Conservation (phyloP, 768 basidiomycete species). For the Suillus discolor region DNA sequence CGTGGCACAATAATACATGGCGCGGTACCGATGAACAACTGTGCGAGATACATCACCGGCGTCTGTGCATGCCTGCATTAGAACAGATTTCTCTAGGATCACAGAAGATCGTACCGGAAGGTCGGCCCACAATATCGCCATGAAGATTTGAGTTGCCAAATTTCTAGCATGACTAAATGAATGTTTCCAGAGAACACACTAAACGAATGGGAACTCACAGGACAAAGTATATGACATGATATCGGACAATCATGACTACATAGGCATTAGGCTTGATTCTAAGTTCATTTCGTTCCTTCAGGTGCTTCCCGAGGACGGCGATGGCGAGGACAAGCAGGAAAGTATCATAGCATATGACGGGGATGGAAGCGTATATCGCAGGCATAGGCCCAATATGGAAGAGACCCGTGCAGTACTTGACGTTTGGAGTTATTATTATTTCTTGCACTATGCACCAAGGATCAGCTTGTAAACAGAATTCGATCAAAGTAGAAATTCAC, state of each 20-base stretch:
- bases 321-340: neutral
- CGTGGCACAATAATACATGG: neutral
- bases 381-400: neutral
- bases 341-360: neutral
- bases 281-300: neutral
- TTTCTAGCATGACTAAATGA: neutral
- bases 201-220: neutral
- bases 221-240: neutral
- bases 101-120: neutral
- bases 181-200: neutral
- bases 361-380: neutral
- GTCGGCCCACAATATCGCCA: neutral
- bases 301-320: neutral
- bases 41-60: neutral
- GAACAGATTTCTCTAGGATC: neutral
- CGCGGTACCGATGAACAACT: neutral
- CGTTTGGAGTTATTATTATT: neutral
- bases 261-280: neutral
- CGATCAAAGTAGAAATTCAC: neutral
- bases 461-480: neutral
- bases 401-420: neutral
- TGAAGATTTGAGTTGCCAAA: neutral
- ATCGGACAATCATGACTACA: neutral
- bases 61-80: neutral
- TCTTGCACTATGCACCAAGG: neutral